Evolutionary conservation across 2,329 filamentous ascomycete genomes (phyloP), one percentile per base, ranked within the genome.

Genomic region (Aspergillus unguis): DNA sequence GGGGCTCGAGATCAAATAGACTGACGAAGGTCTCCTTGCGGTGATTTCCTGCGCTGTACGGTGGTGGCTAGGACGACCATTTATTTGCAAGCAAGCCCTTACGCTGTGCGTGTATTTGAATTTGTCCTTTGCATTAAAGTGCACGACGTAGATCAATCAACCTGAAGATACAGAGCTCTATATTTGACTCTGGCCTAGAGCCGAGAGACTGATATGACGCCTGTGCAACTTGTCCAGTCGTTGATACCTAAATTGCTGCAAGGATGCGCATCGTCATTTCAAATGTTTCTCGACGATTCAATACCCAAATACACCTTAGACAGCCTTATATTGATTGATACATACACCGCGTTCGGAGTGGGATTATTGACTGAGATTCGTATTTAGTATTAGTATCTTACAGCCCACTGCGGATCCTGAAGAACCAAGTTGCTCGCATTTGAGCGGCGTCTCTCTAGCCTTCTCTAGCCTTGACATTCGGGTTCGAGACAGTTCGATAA

Each of bases 401-500:
- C 42, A 60, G 37, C 48, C 58, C 61, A 63, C 61, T 52, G 61
- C 58, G 60, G 61, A 63, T 54, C 61, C 56, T 48, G 37, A 40
- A 40, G 17, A 27, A 17, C 41, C 35, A 33, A 17, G 17, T 32
- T 41, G 31, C 36, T 41, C 41, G 41, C 25, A 44, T 25, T 32
- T 25, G 31, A 23, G 47, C 40, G 29, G 28, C 6, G 31, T 43
- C 44, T 26, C 42, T 41, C 28, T n/a, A 17, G 17, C 17, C 17
- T 37, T 48, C 28, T 33, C 35, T 26, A 27, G 25, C 38, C n/a
- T 23, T 23, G 6, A 8, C 36, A 23, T 43, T 43, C 17, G 17
- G 17, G 17, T 25, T 38, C 36, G 17, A 38, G 6, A 23, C 36
- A 38, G 5, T 25, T 38, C 25, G 36, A 38, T 23, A 23, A 23